Evolutionary conservation across 2,329 filamentous ascomycete genomes (phyloP).

Genomic region (Massarina eburnea): DNA sequence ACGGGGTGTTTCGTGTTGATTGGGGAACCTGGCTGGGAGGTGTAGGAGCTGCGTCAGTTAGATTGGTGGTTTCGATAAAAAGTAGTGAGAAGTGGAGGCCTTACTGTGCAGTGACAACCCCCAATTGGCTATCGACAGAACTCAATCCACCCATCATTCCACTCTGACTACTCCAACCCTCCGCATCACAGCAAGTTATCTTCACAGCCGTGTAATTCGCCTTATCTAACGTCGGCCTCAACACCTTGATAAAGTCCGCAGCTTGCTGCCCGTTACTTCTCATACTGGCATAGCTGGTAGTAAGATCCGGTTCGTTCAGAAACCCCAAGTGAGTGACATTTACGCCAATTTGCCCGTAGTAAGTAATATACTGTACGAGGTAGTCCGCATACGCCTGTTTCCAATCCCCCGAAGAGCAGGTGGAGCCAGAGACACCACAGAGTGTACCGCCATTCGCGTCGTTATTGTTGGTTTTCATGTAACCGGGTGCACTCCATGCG

Average conservation of each 20-base stretch:
- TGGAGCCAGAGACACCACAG: conserved; percentile 48
- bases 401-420: conserved; percentile 50
- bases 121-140: conserved; percentile 19
- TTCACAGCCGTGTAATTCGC: conserved; percentile 39
- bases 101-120: conserved; percentile 29
- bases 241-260: conserved; percentile 53
- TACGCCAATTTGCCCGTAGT: conserved; percentile 47
- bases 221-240: conserved; percentile 44
- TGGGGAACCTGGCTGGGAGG: conserved; percentile 18
- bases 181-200: conserved; percentile 50
- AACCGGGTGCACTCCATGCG: conserved; percentile 55
- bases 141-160: conserved; percentile 22
- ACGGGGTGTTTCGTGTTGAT: conserved; percentile 45
- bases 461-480: conserved; percentile 55
- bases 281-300: conserved; percentile 44
- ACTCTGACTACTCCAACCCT: conserved; percentile 44
- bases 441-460: conserved; percentile 50
- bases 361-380: conserved; percentile 50
- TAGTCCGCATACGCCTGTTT: conserved; percentile 53
- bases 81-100: conserved; percentile 1
- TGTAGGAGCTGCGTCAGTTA: conserved; percentile 17
- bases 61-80: background rate
- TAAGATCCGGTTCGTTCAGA: conserved; percentile 50
- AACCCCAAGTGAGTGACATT: conserved; percentile 48
- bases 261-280: conserved; percentile 50